Evolutionary conservation across 1,284 basidiomycete species (phyloP), one percentile per base, ranked within the genome.

Genomic region (Puccinia coronata): DNA sequence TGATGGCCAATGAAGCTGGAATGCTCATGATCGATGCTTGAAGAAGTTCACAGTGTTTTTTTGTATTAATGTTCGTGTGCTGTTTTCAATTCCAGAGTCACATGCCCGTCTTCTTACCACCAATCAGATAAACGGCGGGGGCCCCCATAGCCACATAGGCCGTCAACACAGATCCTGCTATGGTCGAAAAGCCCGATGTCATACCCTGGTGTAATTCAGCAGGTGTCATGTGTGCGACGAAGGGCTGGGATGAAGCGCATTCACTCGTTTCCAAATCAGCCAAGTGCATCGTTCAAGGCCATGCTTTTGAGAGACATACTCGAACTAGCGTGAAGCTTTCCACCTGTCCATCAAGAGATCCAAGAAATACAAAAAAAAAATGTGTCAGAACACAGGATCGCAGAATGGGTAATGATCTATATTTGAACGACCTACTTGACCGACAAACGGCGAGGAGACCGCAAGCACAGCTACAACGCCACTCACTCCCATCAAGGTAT

Each of bases 401-500:
- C n/a, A n/a, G n/a, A n/a, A n/a, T n/a, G n/a, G n/a, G n/a, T n/a
- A n/a, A n/a, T n/a, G n/a, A n/a, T n/a, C n/a, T n/a, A n/a, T n/a
- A n/a, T n/a, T n/a, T n/a, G n/a, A n/a, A n/a, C n/a, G n/a, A 57
- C 77, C 41, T 34, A 79, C 77, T 88, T 93, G 92, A 25, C 94
- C 94, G 84, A 96, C 91, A 90, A 93, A 96, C 23, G 94, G 94
- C 0, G 93, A 95, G n/a, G 94, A 91, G 75, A 94, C 92, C 53
- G 95, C 94, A 74, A 96, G 93, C 83, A 96, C 92, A 49, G 94
- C 93, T 86, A 96, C 94, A 9, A 93, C 94, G 84, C 94, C 94
- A 39, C 87, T 86, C 74, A 88, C 85, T 59, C 85, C 86, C 70
- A 85, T 83, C 28, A 83, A 82, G 87, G 94, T 94, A 89, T 93